A percentile compares a stretch with the other conserved stretches of the same genome.
Evolutionary conservation across 1,284 basidiomycete genomes (phyloP).

Genomic region (Melanopsichium pennsylvanicum): DNA sequence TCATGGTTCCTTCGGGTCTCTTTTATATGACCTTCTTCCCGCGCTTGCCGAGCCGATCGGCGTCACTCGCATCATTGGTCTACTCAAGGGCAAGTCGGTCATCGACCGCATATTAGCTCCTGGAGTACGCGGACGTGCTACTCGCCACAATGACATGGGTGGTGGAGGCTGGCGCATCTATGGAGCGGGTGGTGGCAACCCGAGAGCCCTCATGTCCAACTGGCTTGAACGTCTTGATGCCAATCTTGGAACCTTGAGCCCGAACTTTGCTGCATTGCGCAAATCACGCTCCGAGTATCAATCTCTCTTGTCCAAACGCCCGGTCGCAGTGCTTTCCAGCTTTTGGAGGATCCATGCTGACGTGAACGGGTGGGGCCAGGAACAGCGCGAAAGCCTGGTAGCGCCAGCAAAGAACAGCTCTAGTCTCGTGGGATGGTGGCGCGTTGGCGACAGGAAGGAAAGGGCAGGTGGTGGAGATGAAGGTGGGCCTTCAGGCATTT

Average conservation of each 20-base stretch:
- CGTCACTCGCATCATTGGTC: constrained; percentile 37
- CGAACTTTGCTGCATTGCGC: constrained; percentile 31
- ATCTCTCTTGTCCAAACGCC: constrained; percentile 24
- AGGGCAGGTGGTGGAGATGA: constrained; percentile 41
- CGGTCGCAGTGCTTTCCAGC: constrained; percentile 47
- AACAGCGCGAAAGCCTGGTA: constrained; percentile 34
- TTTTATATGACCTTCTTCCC: constrained; percentile 47
- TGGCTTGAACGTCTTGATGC: constrained; percentile 49
- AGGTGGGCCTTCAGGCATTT: constrained; percentile 46
- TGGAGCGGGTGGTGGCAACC: constrained; percentile 40
- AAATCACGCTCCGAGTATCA: constrained; percentile 13
- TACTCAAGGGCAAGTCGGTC: constrained; percentile 37
- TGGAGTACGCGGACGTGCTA: constrained; percentile 27
- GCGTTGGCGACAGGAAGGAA: constrained; percentile 33
- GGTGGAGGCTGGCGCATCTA: constrained; percentile 46
- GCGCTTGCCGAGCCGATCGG: constrained; percentile 43
- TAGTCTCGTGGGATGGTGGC: constrained; percentile 55
- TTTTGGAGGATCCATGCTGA: constrained; percentile 55
- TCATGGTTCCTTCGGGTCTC: constrained; percentile 32
- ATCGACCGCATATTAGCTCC: constrained; percentile 51
- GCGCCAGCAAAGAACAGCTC: constrained; percentile 28
- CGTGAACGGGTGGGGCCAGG: constrained; percentile 44
- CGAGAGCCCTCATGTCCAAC: constrained; percentile 36
- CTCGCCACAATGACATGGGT: constrained; percentile 26
- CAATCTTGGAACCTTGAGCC: constrained; percentile 31